Conservation (phyloP, 192 early-diverging fungal species). For the Coemansia sp. region DNA sequence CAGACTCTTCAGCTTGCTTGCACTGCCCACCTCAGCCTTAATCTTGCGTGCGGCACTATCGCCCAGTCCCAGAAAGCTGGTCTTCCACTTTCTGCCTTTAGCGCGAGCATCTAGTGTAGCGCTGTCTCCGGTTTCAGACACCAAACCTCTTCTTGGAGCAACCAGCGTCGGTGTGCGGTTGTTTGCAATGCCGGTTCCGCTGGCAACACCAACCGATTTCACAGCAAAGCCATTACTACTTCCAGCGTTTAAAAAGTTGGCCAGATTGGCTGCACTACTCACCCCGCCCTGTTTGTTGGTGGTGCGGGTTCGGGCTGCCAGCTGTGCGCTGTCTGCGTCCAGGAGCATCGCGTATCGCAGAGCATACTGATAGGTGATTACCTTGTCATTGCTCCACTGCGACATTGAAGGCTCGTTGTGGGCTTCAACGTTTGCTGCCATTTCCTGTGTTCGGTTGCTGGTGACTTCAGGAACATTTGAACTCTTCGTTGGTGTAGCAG, state of each 20-base stretch:
- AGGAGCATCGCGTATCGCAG: constrained; percentile 53
- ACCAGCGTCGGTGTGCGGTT: constrained; percentile 55
- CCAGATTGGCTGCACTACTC: not conserved
- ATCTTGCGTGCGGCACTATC: constrained; percentile 48
- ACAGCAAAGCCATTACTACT: constrained; percentile 21
- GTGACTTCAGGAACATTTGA: no score
- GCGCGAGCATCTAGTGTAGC: constrained; percentile 1
- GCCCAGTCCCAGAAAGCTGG: constrained; percentile 37
- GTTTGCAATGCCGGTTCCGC: constrained; percentile 40
- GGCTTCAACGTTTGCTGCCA: not conserved
- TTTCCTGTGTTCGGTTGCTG: not conserved
- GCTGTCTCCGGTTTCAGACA: not conserved
- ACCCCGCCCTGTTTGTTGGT: not conserved
- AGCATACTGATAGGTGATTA: constrained; percentile 54
- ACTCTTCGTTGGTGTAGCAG: not conserved
- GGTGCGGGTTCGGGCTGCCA: constrained; percentile 38
- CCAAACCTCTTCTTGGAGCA: constrained; percentile 7
- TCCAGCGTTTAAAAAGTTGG: not conserved
- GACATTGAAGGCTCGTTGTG: not conserved
- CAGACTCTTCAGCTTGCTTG: constrained; percentile 29
- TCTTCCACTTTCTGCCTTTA: constrained; percentile 38
- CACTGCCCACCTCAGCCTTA: constrained; percentile 34
- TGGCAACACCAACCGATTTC: constrained; percentile 41
- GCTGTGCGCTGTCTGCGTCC: constrained; percentile 47
- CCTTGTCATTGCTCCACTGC: constrained; percentile 15